These are phyloP conservation scores for Phellinidium pouzarii DNA, from an alignment of 1,284 basidiomycete genomes.

Conservation along the genomic window DNA sequence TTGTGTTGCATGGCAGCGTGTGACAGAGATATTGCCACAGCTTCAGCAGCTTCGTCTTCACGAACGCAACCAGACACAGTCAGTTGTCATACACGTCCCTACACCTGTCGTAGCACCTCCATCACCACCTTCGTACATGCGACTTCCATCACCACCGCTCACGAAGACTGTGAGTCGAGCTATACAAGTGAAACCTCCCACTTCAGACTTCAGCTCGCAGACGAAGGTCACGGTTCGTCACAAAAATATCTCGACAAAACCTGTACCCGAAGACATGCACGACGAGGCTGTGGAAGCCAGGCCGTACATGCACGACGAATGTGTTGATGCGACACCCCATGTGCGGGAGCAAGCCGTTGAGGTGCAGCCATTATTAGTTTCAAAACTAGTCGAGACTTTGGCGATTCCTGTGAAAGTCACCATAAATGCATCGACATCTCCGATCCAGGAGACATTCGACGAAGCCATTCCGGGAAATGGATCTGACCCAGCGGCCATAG, in stretches of 20 bases:
- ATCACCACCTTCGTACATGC: slow-evolving; percentile 37
- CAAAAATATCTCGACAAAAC: slow-evolving; percentile 22
- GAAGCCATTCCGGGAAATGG: not conserved
- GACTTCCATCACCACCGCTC: slow-evolving; percentile 41
- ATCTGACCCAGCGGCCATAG: not conserved
- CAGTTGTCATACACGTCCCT: slow-evolving; percentile 23
- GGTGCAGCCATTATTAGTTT: slow-evolving; percentile 8
- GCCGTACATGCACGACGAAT: slow-evolving; percentile 31
- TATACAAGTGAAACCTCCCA: slow-evolving; percentile 40
- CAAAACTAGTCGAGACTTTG: slow-evolving; percentile 12
- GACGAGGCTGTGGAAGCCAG: slow-evolving; percentile 30
- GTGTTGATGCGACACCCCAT: slow-evolving; percentile 33
- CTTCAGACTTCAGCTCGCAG: slow-evolving; percentile 42
- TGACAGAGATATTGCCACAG: slow-evolving; percentile 58
- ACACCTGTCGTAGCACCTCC: slow-evolving; percentile 18
- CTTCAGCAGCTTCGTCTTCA: slow-evolving; percentile 56
- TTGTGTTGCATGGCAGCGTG: slow-evolving; percentile 51
- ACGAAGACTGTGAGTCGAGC: slow-evolving; percentile 41
- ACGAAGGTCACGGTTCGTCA: slow-evolving; percentile 30
- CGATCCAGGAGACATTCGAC: slow-evolving; percentile 11
- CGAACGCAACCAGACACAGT: slow-evolving; percentile 34
- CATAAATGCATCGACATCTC: slow-evolving; percentile 7
- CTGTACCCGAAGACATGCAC: slow-evolving; percentile 25
- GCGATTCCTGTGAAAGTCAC: slow-evolving; percentile 6
- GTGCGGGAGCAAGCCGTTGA: slow-evolving; percentile 17